These are phyloP conservation scores for Leccinum barrowsii DNA, from an alignment of 768 basidiomycete genomes.

Conservation along the genomic window DNA sequence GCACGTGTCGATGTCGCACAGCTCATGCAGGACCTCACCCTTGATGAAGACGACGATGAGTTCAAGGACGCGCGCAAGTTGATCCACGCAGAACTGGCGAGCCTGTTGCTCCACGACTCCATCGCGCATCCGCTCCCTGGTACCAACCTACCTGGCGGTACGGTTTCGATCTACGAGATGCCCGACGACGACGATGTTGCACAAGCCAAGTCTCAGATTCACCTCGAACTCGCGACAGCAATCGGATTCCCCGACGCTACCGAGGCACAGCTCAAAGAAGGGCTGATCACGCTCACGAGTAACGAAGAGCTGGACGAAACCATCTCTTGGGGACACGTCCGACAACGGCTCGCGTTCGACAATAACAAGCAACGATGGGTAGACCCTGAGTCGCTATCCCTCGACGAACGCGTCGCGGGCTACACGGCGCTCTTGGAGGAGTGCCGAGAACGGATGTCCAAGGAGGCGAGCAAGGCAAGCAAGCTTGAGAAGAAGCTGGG, in stretches of 20 bases:
- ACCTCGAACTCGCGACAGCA: conserved; percentile 72
- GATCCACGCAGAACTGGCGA: conserved; percentile 74
- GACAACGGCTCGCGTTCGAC: conserved; percentile 63
- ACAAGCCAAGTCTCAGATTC: conserved; percentile 66
- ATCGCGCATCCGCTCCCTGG: conserved; percentile 87
- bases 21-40: conserved; percentile 57
- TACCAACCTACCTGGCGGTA: conserved; percentile 70
- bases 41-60: conserved; percentile 47
- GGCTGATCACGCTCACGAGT: conserved; percentile 60
- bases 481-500: conserved; percentile 91
- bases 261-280: conserved; percentile 74
- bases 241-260: conserved; percentile 86
- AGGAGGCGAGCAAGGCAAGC: conserved; percentile 73
- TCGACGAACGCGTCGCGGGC: conserved; percentile 60
- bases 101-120: conserved; percentile 83
- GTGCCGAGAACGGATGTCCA: conserved; percentile 67
- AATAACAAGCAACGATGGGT: conserved; percentile 59
- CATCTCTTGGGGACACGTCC: conserved; percentile 69
- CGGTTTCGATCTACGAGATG: conserved; percentile 61
- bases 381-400: conserved; percentile 53
- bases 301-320: conserved; percentile 59
- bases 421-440: conserved; percentile 59
- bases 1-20: conserved; percentile 70
- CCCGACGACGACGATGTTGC: conserved; percentile 78
- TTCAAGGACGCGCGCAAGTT: conserved; percentile 53